Conservation (phyloP, 805 yeast species). For the Yarrowia keelungensis region DNA sequence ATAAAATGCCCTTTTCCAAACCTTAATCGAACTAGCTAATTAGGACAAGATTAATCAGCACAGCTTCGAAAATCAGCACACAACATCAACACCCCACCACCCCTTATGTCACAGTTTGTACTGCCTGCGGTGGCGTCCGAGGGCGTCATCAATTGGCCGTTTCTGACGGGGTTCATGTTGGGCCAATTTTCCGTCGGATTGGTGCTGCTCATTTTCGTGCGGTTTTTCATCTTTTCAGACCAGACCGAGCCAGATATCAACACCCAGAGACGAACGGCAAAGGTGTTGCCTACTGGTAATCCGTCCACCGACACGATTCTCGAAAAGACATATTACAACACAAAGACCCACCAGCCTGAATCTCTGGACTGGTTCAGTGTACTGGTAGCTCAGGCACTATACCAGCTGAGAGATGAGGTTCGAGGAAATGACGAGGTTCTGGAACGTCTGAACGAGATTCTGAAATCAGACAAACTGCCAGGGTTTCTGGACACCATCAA, state of each 20-base stretch:
- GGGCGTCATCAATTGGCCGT: constrained; percentile 37
- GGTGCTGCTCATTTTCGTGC: constrained; percentile 50
- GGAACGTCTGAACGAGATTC: constrained; percentile 72
- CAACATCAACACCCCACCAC: not conserved
- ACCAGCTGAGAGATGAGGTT: constrained; percentile 90
- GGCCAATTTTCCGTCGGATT: constrained; percentile 54
- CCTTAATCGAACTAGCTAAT: not conserved
- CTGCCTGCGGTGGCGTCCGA: constrained; percentile 31
- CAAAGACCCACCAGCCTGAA: constrained; percentile 84
- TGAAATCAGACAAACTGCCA: constrained; percentile 68
- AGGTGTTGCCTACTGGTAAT: constrained; percentile 45
- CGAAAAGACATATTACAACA: constrained; percentile 92
- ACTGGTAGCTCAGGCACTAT: constrained; percentile 85
- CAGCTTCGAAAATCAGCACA: not conserved
- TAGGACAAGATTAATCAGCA: constrained; percentile 5
- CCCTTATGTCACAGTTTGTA: constrained; percentile 24
- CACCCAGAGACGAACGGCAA: constrained; percentile 41
- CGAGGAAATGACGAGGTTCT: constrained; percentile 82
- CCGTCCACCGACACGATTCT: constrained; percentile 58
- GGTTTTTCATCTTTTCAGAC: constrained; percentile 55
- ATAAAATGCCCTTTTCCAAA: constrained; percentile 25
- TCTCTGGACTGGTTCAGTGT: constrained; percentile 98
- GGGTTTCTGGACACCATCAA: constrained; percentile 79
- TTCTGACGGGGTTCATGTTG: constrained; percentile 47
- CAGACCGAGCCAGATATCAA: constrained; percentile 40